phyloP scores from a whole-genome alignment of 164 flowering plant species.

The Sedum album region DNA sequence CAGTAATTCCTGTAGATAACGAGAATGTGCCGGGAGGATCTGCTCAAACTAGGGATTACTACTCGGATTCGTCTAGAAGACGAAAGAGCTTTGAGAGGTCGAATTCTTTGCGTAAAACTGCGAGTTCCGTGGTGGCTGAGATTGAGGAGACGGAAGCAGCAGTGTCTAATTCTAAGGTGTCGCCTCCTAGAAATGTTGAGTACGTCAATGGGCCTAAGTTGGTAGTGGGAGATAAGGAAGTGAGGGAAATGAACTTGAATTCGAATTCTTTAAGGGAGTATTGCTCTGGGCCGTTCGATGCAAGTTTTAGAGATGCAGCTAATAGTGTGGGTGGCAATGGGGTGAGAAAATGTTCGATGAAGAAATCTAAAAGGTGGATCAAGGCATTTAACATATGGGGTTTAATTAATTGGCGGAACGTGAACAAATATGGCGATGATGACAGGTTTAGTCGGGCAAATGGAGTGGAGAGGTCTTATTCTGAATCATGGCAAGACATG shows the following conservation, averaged over 20 bases:
- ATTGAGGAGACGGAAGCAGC: conserved; percentile 52
- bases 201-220: conserved; percentile 25
- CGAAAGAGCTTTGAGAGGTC: conserved; percentile 78
- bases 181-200: conserved; percentile 38
- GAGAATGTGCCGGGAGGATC: conserved; percentile 70
- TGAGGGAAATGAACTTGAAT: conserved; percentile 45
- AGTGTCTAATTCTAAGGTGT: conserved; percentile 47
- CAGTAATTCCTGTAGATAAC: conserved; percentile 30
- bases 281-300: conserved; percentile 51
- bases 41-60: conserved; percentile 83
- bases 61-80: conserved; percentile 61
- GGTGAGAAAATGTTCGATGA: conserved; percentile 33
- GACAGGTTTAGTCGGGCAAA: conserved; percentile 47
- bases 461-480: conserved; percentile 74
- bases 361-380: conserved; percentile 77
- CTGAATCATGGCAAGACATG: conserved; percentile 82
- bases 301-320: conserved; percentile 39
- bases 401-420: conserved; percentile 48
- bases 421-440: conserved; percentile 59
- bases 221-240: conserved; percentile 27
- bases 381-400: conserved; percentile 85
- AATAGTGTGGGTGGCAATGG: conserved; percentile 25
- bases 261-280: conserved; percentile 73
- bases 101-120: conserved; percentile 54
- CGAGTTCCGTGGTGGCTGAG: conserved; percentile 66